Percentiles rank a stretch among this genome's conserved stretches.
Conservation (phyloP, 2,329 filamentous ascomycete species). For the Colletotrichum spinosum region DNA sequence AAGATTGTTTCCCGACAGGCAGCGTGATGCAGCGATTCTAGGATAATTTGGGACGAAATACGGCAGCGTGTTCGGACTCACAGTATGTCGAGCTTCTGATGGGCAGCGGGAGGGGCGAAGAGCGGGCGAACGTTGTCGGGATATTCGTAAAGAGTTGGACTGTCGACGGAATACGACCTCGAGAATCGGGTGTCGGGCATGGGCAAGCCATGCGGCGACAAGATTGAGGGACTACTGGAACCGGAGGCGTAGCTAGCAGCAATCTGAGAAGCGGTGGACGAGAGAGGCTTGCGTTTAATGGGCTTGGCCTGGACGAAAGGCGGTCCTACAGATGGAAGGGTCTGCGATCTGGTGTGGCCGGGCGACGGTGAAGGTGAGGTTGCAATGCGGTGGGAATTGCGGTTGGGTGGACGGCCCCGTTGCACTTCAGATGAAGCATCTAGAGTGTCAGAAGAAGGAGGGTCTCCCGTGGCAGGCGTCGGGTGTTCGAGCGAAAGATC, state of each 20-base stretch:
- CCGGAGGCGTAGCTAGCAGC: slow-evolving; percentile 60
- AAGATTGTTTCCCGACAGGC: slow-evolving; percentile 16
- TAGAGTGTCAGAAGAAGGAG: slow-evolving; percentile 36
- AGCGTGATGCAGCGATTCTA: neutral
- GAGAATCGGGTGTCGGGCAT: slow-evolving; percentile 65
- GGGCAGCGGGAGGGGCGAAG: slow-evolving; percentile 33
- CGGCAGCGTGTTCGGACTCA: slow-evolving; percentile 31
- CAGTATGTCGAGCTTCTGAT: slow-evolving; percentile 31
- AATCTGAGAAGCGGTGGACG: slow-evolving; percentile 64
- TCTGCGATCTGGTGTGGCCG: slow-evolving; percentile 38
- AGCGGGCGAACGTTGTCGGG: slow-evolving; percentile 44
- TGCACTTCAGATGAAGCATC: slow-evolving; percentile 38
- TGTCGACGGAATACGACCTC: slow-evolving; percentile 68
- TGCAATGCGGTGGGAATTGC: slow-evolving; percentile 35
- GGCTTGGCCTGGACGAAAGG: slow-evolving; percentile 29
- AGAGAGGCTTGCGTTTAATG: slow-evolving; percentile 72
- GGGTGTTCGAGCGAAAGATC: slow-evolving; percentile 34
- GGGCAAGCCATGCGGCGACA: slow-evolving; percentile 53
- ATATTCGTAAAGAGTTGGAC: slow-evolving; percentile 72
- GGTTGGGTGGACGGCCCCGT: slow-evolving; percentile 33
- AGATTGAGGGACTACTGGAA: slow-evolving; percentile 40
- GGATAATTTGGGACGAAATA: slow-evolving; percentile 12
- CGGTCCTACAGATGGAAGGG: slow-evolving; percentile 30
- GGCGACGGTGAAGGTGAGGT: slow-evolving; percentile 40
- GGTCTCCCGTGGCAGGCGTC: slow-evolving; percentile 32